Conservation (phyloP, 148 eudicot species). For the Nepenthes mirabilis region DNA sequence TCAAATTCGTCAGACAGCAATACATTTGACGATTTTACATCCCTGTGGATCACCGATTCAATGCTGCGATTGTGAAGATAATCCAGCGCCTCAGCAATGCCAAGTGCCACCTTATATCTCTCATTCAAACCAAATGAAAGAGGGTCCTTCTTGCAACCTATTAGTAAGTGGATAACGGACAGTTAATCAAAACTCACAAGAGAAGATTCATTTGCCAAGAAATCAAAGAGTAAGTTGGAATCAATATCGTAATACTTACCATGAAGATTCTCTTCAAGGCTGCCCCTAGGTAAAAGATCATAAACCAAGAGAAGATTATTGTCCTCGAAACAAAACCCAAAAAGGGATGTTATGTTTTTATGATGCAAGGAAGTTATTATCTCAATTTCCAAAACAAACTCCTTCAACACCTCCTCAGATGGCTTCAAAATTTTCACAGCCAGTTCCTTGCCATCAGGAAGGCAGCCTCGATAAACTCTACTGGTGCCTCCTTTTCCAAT, state of each 20-base stretch:
- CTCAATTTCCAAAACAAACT: constrained; percentile 76
- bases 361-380: constrained; percentile 63
- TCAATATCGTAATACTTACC: constrained; percentile 21
- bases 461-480: constrained; percentile 62
- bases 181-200: not conserved
- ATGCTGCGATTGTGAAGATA: constrained; percentile 43
- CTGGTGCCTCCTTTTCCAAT: constrained; percentile 96
- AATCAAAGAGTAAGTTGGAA: not conserved
- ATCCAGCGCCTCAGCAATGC: constrained; percentile 81
- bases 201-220: not conserved
- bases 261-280: constrained; percentile 87
- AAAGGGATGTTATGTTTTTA: constrained; percentile 63
- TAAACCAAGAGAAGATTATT: constrained; percentile 65
- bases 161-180: constrained; percentile 1
- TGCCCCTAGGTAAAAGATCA: constrained; percentile 76
- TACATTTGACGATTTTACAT: constrained; percentile 92
- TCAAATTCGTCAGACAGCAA: constrained; percentile 78
- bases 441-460: constrained; percentile 66
- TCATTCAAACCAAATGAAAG: constrained; percentile 53
- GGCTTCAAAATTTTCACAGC: constrained; percentile 81
- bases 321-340: constrained; percentile 81
- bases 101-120: constrained; percentile 81
- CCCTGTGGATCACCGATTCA: constrained; percentile 72
- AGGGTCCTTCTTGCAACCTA: constrained; percentile 37
- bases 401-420: constrained; percentile 46